Evolutionary conservation across 345 rosid species (phyloP), one percentile per base, ranked within the genome.

Genomic region (Cardamine resedifolia): DNA sequence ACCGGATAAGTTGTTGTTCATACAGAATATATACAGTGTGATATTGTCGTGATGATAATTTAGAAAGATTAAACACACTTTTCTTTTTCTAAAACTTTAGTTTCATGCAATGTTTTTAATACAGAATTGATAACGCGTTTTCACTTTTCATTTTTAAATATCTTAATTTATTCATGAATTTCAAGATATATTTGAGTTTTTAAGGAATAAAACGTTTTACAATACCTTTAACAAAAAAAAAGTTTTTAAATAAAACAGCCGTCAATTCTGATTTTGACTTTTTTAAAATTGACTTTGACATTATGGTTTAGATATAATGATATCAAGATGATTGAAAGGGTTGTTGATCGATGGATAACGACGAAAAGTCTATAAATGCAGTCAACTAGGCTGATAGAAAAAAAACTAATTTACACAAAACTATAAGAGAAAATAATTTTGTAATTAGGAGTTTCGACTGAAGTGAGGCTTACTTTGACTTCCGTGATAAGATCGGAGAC

Each of bases 331-430:
- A 59, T 41, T 30, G 20, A 28, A 49, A 12, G 31, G 51, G 48
- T 67, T 50, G 16, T 68, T 74, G 73, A 59, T 28, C 7, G 78
- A 68, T 75, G n/a, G 73, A 58, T 38, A 27, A 74, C 36, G 58
- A 56, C 51, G 58, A 64, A 57, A 34, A 9, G 9, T 26, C 14
- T 39, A 66, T 74, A 74, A 74, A 74, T 74, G 78, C 53, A 74
- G 78, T 74, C 72, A 66, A 66, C 78, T 9, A 58, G 78, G 61
- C 53, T 58, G 44, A 67, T 74, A n/a, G n/a, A n/a, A 16, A 5
- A 52, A 56, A 59, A 7, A 1, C 12, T 39, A 18, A 45, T 65
- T 41, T 30, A 10, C 11, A 20, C 20, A 28, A 34, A 34, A 34
- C 38, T 34, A 34, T 34, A 34, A 27, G 24, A 44, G 4, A 30